A percentile compares a stretch with the other conserved stretches of the same genome.
phyloP scores from a whole-genome alignment of 2,329 filamentous ascomycete species.

The Sporothrix protearum region DNA sequence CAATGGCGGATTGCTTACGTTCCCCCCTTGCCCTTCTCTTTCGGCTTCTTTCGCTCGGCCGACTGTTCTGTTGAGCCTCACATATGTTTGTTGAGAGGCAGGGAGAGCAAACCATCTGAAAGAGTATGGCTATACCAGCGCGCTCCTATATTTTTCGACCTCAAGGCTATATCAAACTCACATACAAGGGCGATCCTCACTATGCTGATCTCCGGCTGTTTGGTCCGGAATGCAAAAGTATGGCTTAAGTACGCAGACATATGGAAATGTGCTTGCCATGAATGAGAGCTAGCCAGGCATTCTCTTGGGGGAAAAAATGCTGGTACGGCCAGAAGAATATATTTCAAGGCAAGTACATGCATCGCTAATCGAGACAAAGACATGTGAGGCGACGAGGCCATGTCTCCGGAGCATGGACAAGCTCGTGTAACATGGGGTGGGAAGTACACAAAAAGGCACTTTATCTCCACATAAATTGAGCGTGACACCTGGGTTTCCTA shows the following conservation, averaged over 20 bases:
- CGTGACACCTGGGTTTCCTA: constrained; percentile 17
- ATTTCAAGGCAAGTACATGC: no score
- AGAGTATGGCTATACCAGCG: no score
- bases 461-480: not conserved
- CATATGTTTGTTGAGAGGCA: not conserved
- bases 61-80: not conserved
- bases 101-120: no score
- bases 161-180: not conserved
- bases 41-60: not conserved
- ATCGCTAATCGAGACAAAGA: no score
- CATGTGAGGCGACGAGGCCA: no score
- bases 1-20: not conserved
- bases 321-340: no score
- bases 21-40: not conserved
- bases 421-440: not conserved
- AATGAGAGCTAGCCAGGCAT: no score
- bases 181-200: not conserved
- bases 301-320: no score
- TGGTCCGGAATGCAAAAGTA: not conserved
- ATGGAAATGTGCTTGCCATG: no score
- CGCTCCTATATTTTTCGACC: no score
- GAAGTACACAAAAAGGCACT: not conserved
- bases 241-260: not conserved
- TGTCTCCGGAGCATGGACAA: not conserved
- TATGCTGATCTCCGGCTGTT: not conserved